Percentiles rank a stretch among this genome's conserved stretches.
Evolutionary conservation across 2,329 filamentous ascomycete species (phyloP).

Genomic region (Fonsecaea multimorphosa): DNA sequence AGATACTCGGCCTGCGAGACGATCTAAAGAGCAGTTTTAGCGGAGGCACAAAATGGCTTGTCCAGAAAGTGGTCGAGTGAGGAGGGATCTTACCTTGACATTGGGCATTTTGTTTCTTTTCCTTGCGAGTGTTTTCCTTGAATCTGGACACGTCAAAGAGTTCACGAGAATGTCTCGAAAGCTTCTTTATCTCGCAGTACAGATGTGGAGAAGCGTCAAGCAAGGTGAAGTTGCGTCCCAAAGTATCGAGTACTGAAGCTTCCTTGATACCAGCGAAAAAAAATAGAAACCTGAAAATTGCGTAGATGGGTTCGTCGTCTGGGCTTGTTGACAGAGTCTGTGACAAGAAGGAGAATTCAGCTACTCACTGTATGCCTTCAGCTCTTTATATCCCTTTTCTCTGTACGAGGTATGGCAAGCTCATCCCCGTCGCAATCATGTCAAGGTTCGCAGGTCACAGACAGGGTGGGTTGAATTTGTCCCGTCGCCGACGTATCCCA

Average conservation of each 20-base stretch:
- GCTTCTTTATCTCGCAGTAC: not conserved
- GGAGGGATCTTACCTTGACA: constrained; percentile 17
- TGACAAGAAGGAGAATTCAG: not conserved
- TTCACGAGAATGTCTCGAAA: too few relatives aligned
- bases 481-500: constrained; percentile 13
- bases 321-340: not conserved
- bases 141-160: too few relatives aligned
- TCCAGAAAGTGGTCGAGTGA: too few relatives aligned
- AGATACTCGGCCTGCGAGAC: constrained; percentile 26
- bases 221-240: not conserved
- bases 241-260: not conserved
- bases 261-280: not conserved
- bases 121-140: not conserved
- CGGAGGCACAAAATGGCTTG: too few relatives aligned
- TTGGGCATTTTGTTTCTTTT: constrained; percentile 10
- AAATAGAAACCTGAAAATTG: not conserved
- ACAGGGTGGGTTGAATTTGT: constrained; percentile 5
- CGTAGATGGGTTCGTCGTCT: not conserved
- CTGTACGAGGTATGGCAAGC: not conserved
- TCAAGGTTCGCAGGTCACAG: not conserved
- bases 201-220: not conserved
- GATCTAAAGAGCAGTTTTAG: not conserved
- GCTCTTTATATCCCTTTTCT: constrained; percentile 13
- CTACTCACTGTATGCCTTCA: not conserved
- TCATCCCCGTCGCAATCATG: not conserved